Evolutionary conservation across 2,329 filamentous ascomycete genomes (phyloP).

Genomic region (Stachybotrys echinatus): DNA sequence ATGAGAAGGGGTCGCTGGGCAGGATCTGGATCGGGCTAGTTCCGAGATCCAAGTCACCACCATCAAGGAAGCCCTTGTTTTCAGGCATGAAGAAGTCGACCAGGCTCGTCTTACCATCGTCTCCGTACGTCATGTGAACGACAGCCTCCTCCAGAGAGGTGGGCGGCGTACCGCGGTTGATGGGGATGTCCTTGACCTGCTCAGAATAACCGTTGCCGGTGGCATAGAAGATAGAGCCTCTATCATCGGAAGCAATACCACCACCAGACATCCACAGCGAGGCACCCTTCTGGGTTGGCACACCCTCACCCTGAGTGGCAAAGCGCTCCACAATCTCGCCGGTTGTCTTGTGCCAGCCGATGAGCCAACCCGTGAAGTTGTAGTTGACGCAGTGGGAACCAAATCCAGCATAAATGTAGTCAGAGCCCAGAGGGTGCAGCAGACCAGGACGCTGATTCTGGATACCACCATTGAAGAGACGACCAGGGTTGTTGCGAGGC

Average conservation of each 20-base stretch:
- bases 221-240: slow-evolving; percentile 1
- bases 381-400: slow-evolving; percentile 1
- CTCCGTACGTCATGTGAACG: neutral
- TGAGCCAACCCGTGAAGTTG: slow-evolving; percentile 2
- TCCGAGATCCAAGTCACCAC: neutral
- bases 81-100: slow-evolving; percentile 2
- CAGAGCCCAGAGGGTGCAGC: neutral
- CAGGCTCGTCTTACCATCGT: neutral
- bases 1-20: neutral
- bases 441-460: slow-evolving; percentile 2
- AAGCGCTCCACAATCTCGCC: slow-evolving; percentile 1
- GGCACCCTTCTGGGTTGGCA: neutral
- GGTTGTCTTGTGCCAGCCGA: slow-evolving; percentile 1
- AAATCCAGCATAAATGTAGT: slow-evolving; percentile 2
- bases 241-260: slow-evolving; percentile 1
- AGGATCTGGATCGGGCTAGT: slow-evolving; percentile 1
- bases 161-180: neutral
- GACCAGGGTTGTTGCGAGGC: slow-evolving; percentile 1
- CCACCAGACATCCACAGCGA: slow-evolving; percentile 1
- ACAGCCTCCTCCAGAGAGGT: slow-evolving; percentile 1
- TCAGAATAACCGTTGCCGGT: slow-evolving; percentile 3
- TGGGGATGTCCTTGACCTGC: slow-evolving; percentile 2
- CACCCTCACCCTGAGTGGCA: slow-evolving; percentile 1
- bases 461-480: slow-evolving; percentile 1
- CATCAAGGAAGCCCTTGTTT: slow-evolving; percentile 1